Evolutionary conservation across 352 stramenopile genomes (phyloP).

Genomic region (Globisporangium takayamanum): DNA sequence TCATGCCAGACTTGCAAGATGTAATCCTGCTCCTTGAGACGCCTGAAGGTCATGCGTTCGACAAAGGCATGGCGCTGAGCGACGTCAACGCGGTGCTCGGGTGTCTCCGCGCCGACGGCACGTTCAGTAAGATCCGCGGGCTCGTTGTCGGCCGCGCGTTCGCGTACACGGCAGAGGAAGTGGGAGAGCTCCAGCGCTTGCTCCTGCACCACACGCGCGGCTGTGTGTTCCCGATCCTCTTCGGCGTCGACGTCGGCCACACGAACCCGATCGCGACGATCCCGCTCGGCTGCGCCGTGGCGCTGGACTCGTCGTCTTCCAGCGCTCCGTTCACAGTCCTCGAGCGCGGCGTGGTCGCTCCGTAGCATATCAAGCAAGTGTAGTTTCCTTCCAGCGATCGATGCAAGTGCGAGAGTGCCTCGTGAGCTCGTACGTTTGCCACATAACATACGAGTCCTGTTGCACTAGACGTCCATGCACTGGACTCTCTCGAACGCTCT

Average conservation of each 20-base stretch:
- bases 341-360: constrained; percentile 5
- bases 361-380: neutral
- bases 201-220: constrained; percentile 47
- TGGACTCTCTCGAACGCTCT: too few relatives aligned
- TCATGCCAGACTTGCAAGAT: constrained; percentile 32
- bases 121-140: constrained; percentile 39
- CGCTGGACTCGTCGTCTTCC: constrained; percentile 19
- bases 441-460: too few relatives aligned
- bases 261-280: constrained; percentile 56
- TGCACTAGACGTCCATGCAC: too few relatives aligned
- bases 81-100: constrained; percentile 44
- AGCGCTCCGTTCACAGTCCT: constrained; percentile 4
- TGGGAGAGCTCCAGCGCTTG: constrained; percentile 38
- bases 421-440: neutral
- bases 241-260: constrained; percentile 48
- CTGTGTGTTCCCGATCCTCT: constrained; percentile 45
- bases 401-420: neutral
- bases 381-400: neutral
- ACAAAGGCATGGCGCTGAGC: constrained; percentile 42
- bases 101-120: constrained; percentile 36
- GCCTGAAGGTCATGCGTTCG: constrained; percentile 38
- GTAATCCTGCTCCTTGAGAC: constrained; percentile 52
- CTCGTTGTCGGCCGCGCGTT: constrained; percentile 52
- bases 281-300: constrained; percentile 33
- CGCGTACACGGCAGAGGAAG: constrained; percentile 26